Evolutionary conservation across 2,329 filamentous ascomycete species (phyloP), one percentile per base, ranked within the genome.

Genomic region (Neophaeococcomyces aloes): DNA sequence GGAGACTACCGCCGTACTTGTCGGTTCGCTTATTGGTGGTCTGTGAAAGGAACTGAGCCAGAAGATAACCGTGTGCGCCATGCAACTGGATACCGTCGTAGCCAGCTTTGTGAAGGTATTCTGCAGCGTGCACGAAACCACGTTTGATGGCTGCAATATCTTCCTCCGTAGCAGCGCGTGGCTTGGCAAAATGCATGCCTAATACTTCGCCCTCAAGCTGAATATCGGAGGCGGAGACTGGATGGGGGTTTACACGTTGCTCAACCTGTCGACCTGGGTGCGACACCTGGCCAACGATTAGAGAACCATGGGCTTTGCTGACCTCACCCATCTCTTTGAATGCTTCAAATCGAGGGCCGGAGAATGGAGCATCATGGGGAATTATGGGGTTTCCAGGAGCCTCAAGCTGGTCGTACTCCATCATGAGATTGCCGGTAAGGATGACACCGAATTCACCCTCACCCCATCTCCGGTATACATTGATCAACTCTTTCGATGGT

Each of bases 371-470:
- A 5, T 67, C 68, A 3, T 60, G 61, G 1, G 78, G 73, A 33
- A 83, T 74, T 55, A 83, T 76, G 1, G 65, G 61, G 57, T 79
- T 78, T 6, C 76, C 76, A 2, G 68, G 54, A 70, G 65, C 67
- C 50, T 78, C 75, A 1, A 79, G 60, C 41, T 76, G 69, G 38
- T 77, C 74, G 49, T 71, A 75, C 37, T 79, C 74, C 34, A 81
- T 68, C 70, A 79, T 77, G 47, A 79, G 65, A 59, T 83, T 83
- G 33, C 79, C 78, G 0, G 75, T 78, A 1, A 79, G 59, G 47
- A 80, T 74, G 19, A 75, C 54, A 7, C 77, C 76, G 34, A 67
- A 68, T 13, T 61, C 67, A 23, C 72, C 74, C 52, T 78, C 70
- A 2, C 78, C 79, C 76, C 77, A 83, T 48, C 70, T 61, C 38